Base-by-base conservation (phyloP, 345 rosid genomes). In the Citropsis articulata region DNA sequence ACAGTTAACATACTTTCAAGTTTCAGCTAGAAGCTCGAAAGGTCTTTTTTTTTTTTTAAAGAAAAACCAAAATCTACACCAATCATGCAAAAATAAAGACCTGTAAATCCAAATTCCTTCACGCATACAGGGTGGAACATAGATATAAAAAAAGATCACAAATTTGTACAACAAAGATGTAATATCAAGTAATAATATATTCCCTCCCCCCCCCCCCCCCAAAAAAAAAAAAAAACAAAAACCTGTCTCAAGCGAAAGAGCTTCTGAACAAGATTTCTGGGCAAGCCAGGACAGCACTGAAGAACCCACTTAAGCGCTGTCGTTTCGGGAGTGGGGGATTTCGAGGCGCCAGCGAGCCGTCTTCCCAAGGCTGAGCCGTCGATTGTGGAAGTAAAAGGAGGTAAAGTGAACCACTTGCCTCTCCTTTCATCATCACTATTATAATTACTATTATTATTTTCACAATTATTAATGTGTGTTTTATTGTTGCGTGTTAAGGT, bases 211-310 rank as follows among this genome's bases (percentile, higher is more conserved):
- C 4, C 35, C 35, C 40, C 9, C 0, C 40, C 9, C 9, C 8
- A 0, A 4, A 0, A 2, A 9, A 12, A 1, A 31, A 66, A 80
- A 35, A 40, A 10, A 72, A n/a, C n/a, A 30, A 6, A 36, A 75
- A 95, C 98, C 98, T 92, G 97, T 88, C 96, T 90, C 75, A 93
- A 77, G 62, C 97, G 96, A 66, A 95, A 93, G 25, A 95, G 92
- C 83, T 93, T 95, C 80, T 91, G 98, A 16, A 95, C 90, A 45
- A 95, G 93, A 73, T 67, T 91, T 83, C 93, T 88, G n/a, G 98
- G 93, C 71, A 95, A 76, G 75, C 91, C 92, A 13, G 97, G 98
- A 85, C 96, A 91, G 85, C 96, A 95, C 69, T 83, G 88, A 67
- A 87, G 83, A 40, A 92, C 90, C 99, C 98, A 95, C 86, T 88